These are phyloP conservation scores for Mycena filopes DNA, from an alignment of 768 basidiomycete genomes.

Conservation along the genomic window DNA sequence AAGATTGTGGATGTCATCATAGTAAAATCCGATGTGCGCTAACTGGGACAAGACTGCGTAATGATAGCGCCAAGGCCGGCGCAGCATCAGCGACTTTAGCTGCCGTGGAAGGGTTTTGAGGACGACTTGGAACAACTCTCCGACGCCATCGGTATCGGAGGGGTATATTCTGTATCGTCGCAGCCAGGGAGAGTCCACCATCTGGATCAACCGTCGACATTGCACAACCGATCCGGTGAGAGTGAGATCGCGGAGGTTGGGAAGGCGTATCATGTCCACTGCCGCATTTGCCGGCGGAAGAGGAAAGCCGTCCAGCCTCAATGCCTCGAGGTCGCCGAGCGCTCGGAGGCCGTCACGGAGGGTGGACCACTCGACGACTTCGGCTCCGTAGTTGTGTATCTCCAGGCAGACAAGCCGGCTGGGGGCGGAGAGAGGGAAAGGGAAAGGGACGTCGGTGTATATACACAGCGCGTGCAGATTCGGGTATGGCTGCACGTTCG, in stretches of 20 bases:
- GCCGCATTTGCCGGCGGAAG: neutral
- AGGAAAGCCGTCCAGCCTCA: constrained; percentile 12
- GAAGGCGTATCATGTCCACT: constrained; percentile 15
- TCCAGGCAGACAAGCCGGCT: constrained; percentile 13
- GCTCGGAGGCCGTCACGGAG: constrained; percentile 8
- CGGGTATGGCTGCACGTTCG: constrained; percentile 12
- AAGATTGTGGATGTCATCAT: constrained; percentile 2
- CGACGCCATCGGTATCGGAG: neutral
- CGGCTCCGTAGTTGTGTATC: neutral
- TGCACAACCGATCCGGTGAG: neutral
- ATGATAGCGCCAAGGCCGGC: neutral
- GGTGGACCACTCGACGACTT: neutral
- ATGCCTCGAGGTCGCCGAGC: constrained; percentile 9
- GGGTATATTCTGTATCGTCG: constrained; percentile 11
- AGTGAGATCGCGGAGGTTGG: constrained; percentile 6
- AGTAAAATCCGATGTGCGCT: constrained; percentile 15
- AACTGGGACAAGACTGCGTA: neutral
- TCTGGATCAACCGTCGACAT: constrained; percentile 6
- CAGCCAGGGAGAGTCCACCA: neutral
- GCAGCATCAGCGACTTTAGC: constrained; percentile 21
- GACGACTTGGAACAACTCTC: constrained; percentile 4
- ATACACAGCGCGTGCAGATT: constrained; percentile 11
- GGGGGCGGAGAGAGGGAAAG: constrained; percentile 4
- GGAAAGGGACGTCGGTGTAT: neutral
- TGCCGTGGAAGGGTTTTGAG: neutral